Percentiles rank a stretch among this genome's conserved stretches.
Conservation (phyloP, 2,329 filamentous ascomycete genomes). For the Penicillium glabrum region DNA sequence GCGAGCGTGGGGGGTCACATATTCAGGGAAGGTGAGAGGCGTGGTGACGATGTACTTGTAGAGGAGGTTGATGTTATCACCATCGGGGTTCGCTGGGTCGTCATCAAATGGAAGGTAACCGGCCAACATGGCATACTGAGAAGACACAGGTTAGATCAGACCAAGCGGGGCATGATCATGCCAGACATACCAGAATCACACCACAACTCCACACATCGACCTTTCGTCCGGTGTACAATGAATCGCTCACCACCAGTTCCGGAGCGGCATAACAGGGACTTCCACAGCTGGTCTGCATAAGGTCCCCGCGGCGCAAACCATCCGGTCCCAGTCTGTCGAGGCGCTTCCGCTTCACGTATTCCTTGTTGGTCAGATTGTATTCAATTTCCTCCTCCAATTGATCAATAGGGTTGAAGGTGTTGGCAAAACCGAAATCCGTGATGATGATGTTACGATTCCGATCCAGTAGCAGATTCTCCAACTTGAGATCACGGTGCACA, state of each 20-base stretch:
- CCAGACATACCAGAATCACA: constrained; percentile 81
- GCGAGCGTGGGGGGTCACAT: constrained; percentile 93
- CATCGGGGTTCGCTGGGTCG: constrained; percentile 95
- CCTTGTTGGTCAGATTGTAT: constrained; percentile 78
- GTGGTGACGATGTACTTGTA: constrained; percentile 99
- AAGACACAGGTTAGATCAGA: background rate
- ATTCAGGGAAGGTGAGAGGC: constrained; percentile 95
- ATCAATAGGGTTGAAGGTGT: constrained; percentile 88
- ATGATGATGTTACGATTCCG: constrained; percentile 99
- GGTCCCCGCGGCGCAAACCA: constrained; percentile 79
- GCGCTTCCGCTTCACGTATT: constrained; percentile 83
- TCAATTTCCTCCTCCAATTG: constrained; percentile 90
- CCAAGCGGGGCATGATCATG: background rate
- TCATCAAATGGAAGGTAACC: constrained; percentile 98
- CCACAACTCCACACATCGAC: constrained; percentile 99
- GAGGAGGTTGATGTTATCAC: constrained; percentile 96
- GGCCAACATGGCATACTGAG: constrained; percentile 96
- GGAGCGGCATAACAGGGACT: constrained; percentile 97
- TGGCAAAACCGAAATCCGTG: constrained; percentile 98
- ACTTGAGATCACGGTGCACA: constrained; percentile 92
- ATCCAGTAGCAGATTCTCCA: constrained; percentile 93
- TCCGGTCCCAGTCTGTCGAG: constrained; percentile 75
- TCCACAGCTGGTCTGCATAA: constrained; percentile 99
- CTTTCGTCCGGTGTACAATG: constrained; percentile 93
- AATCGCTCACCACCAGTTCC: constrained; percentile 95